Percentiles rank a stretch among this genome's conserved stretches.
Evolutionary conservation across 2,329 filamentous ascomycete genomes (phyloP).

Genomic region (Macrophomina tecta): DNA sequence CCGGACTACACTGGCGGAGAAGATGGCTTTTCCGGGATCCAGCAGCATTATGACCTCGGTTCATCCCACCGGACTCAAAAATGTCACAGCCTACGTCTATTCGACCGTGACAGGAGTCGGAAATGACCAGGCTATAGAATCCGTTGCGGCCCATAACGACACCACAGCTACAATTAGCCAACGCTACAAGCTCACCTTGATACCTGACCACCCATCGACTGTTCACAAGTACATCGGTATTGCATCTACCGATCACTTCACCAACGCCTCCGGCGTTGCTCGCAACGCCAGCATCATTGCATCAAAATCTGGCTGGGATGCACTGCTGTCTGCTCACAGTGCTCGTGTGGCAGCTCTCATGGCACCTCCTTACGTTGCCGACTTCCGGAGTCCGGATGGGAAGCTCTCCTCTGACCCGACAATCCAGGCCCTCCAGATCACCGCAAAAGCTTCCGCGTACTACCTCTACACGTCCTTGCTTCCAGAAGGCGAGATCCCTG

Average conservation of each 20-base stretch:
- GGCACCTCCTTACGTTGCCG: slow-evolving; percentile 67
- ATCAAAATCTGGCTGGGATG: slow-evolving; percentile 60
- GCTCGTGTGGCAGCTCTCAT: slow-evolving; percentile 68
- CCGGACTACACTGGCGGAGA: slow-evolving; percentile 64
- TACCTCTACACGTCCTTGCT: slow-evolving; percentile 62
- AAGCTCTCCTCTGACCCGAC: not conserved
- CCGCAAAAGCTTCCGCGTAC: slow-evolving; percentile 46
- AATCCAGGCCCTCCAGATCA: not conserved
- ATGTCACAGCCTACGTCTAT: slow-evolving; percentile 67
- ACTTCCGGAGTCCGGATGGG: slow-evolving; percentile 32
- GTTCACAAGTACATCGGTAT: slow-evolving; percentile 72
- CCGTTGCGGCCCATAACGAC: not conserved
- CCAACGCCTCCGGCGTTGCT: slow-evolving; percentile 62
- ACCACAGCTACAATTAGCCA: not conserved
- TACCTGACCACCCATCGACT: slow-evolving; percentile 58
- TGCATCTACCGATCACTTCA: slow-evolving; percentile 72
- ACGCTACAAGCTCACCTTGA: slow-evolving; percentile 42
- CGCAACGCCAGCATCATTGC: slow-evolving; percentile 60
- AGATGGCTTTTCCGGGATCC: slow-evolving; percentile 43
- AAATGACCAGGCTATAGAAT: not conserved
- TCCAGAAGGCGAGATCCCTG: slow-evolving; percentile 62
- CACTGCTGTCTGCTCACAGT: slow-evolving; percentile 61
- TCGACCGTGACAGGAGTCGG: slow-evolving; percentile 55
- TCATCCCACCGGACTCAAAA: slow-evolving; percentile 63
- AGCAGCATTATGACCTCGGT: slow-evolving; percentile 68